phyloP scores from a whole-genome alignment of 306 rosid species.

The Trifolium dubium region DNA sequence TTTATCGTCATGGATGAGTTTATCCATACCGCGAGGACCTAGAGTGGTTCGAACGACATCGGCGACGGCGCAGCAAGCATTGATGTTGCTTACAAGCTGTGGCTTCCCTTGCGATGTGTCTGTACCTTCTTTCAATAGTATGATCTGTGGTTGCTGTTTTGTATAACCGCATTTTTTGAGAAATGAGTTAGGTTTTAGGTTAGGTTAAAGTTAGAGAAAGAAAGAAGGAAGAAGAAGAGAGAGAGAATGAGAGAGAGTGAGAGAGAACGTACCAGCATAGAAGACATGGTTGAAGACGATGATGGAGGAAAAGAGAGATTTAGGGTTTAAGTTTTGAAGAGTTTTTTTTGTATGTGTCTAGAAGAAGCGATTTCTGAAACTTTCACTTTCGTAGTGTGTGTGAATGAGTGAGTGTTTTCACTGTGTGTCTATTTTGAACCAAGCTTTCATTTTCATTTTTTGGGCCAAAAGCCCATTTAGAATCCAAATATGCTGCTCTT shows the following conservation, averaged over 20 bases:
- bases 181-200: slow-evolving; percentile 22
- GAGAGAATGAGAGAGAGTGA: slow-evolving; percentile 7
- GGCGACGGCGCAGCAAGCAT: slow-evolving; percentile 92
- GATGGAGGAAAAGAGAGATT: slow-evolving; percentile 29
- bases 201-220: neutral
- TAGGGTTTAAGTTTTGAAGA: slow-evolving; percentile 60
- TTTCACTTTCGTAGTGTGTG: slow-evolving; percentile 24
- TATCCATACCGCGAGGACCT: slow-evolving; percentile 99
- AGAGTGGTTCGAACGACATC: slow-evolving; percentile 92
- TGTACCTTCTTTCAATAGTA: slow-evolving; percentile 91
- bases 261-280: slow-evolving; percentile 71
- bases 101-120: slow-evolving; percentile 97
- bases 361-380: slow-evolving; percentile 25
- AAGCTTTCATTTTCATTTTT: neutral
- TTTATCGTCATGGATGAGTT: slow-evolving; percentile 91
- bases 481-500: neutral
- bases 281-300: slow-evolving; percentile 69
- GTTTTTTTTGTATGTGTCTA: neutral
- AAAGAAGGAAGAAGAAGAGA: neutral
- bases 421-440: slow-evolving; percentile 13
- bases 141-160: slow-evolving; percentile 98
- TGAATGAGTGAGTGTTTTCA: neutral
- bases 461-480: slow-evolving; percentile 24
- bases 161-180: slow-evolving; percentile 40
- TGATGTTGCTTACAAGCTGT: slow-evolving; percentile 92